Conservation (phyloP, 2,329 filamentous ascomycete species). For the Aspergillus oerlinghausenensis region DNA sequence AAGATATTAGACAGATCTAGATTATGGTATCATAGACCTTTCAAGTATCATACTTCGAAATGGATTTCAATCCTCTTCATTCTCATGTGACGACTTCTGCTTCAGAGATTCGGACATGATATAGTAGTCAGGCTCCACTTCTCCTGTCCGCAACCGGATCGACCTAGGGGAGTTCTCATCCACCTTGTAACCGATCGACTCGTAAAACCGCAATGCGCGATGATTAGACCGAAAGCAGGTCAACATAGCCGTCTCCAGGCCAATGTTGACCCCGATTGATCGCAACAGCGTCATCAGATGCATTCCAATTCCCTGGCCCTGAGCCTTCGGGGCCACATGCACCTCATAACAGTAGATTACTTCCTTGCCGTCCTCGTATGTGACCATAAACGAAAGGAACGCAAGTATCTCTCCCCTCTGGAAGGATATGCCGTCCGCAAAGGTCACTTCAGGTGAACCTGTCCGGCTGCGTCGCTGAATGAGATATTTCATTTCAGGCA, state of each 20-base stretch:
- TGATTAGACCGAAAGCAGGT: conserved; percentile 54
- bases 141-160: conserved; percentile 46
- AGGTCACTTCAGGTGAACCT: not conserved
- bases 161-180: conserved; percentile 52
- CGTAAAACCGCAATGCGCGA: conserved; percentile 47
- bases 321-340: conserved; percentile 45
- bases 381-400: conserved; percentile 54
- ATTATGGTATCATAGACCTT: conserved; percentile 11
- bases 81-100: not conserved
- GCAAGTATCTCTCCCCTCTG: conserved; percentile 24
- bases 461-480: conserved; percentile 36
- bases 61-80: not conserved
- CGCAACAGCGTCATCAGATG: conserved; percentile 49
- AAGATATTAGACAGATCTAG: conserved; percentile 81
- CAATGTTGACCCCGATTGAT: conserved; percentile 42
- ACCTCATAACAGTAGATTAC: conserved; percentile 64
- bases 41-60: conserved; percentile 4
- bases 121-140: conserved; percentile 47
- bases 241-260: conserved; percentile 55
- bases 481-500: conserved; percentile 57
- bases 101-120: conserved; percentile 48
- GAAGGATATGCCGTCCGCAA: not conserved
- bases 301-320: conserved; percentile 49
- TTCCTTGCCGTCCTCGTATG: conserved; percentile 51
- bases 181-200: conserved; percentile 46